Base-by-base conservation (phyloP, 2,329 filamentous ascomycete genomes). In the Fusarium sp. region DNA sequence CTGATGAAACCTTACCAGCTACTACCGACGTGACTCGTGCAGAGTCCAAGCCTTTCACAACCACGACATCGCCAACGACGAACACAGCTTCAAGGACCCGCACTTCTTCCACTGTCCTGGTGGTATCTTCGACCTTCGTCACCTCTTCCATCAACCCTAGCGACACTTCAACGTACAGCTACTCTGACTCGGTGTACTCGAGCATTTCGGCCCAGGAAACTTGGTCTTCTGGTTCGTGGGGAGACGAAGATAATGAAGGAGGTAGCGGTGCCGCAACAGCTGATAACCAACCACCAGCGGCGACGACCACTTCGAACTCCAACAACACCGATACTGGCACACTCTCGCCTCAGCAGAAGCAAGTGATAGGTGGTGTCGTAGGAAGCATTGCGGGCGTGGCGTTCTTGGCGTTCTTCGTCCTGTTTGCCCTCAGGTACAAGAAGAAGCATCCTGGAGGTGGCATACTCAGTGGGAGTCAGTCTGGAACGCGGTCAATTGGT, bases 331-430 rank as follows among this genome's bases (percentile, higher is more conserved):
- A 75, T 10, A 68, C 75, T 21, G 66, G 66, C 58, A 71, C 72
- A 10, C 72, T 83, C 25, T 76, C 81, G 4, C 69, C 77, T 4
- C 77, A 80, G 55, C 77, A 82, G 58, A 82, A 81, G 66, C 80
- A 80, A 63, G 78, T 90, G 33, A 87, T 89, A 12, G 88, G 88
- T 2, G 85, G 88, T 37, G 87, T 90, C 3, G 82, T 90, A 23
- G 88, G 88, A 27, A 84, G 87, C 44, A 78, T 92, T 37, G 89
- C 89, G 21, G 90, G 89, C 23, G 79, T 88, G 4, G 89, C 88
- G 18, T 81, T 91, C 49, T 78, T 92, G 54, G 79, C 88, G 8
- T 77, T 91, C 9, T 77, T 90, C 25, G 78, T 89, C 10, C 79
- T 91, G 63, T 81, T 87, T 65, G 74, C 86, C n/a, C 76, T 91